Evolutionary conservation across 352 stramenopile species (phyloP), one percentile per base, ranked within the genome.

Genomic region (Globisporangium radiosum): DNA sequence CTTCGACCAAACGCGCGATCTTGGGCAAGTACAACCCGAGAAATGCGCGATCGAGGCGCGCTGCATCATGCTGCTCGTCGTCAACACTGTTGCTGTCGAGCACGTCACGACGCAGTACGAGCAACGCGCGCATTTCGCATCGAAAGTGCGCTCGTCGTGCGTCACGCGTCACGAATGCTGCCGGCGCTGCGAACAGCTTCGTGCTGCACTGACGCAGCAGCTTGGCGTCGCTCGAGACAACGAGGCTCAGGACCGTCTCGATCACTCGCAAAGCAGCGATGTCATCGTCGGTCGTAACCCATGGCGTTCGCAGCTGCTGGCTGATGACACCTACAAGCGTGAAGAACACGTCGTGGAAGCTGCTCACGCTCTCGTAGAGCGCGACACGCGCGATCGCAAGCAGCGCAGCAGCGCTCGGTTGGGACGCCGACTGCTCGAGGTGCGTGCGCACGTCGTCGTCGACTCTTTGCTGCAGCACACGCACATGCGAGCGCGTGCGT

Each of bases 291-390:
- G 2, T 1, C 19, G 40, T 44, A 2, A 2, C 3, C 7, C 11
- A 7, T 44, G 40, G 40, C 40, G 25, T 25, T 25, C n/a, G 17
- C 1, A 72, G n/a, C 25, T 76, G 68, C 38, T 81, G 68, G 36
- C 75, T 62, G 42, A 77, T 56, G 36, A 71, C 71, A 13, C 43
- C 60, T 19, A 81, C 15, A 6, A 84, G 49, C 17, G 55, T 70
- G 47, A 87, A 81, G 15, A 62, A 60, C 2, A 69, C 37, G 55
- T 77, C 67, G 1, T 65, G 39, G 6, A 57, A 44, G n/a, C 33
- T 7, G 0, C 7, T 7, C 13, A 52, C 39, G 19, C 47, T 56
- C 6, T 39, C 49, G 11, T 45, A 43, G 9, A 72, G 7, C 33
- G 44, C 58, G 5, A 64, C 25, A 14, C 51, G 58, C 13, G 58